Conservation (phyloP, 2,329 filamentous ascomycete genomes). For the Pseudocercospora macadamiae region DNA sequence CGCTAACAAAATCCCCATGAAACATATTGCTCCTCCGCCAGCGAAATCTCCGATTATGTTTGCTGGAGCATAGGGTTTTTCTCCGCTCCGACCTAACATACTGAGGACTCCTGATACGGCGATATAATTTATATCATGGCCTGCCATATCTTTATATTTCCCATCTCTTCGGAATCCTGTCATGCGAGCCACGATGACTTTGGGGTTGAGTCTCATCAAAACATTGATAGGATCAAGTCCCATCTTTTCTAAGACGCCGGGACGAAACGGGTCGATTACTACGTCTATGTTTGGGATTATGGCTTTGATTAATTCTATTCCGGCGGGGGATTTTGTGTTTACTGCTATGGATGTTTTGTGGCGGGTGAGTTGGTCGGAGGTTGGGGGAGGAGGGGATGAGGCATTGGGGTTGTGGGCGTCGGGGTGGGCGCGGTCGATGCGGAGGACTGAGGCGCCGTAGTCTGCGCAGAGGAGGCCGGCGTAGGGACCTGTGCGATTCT, state of each 20-base stretch:
- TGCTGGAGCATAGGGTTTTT: conserved; percentile 74
- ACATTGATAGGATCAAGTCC: conserved; percentile 71
- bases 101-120: conserved; percentile 80
- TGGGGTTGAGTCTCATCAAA: conserved; percentile 69
- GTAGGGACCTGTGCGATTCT: conserved; percentile 75
- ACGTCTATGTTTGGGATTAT: conserved; percentile 71
- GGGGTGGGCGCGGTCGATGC: conserved; percentile 69
- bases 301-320: conserved; percentile 66
- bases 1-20: conserved; percentile 80
- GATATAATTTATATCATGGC: conserved; percentile 96
- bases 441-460: conserved; percentile 83
- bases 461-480: conserved; percentile 87
- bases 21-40: conserved; percentile 80
- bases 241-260: conserved; percentile 84
- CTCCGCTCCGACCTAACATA: conserved; percentile 70
- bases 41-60: conserved; percentile 92
- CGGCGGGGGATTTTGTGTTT: conserved; percentile 71
- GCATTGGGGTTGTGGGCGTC: conserved; percentile 41
- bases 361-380: conserved; percentile 73
- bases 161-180: conserved; percentile 89
- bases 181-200: conserved; percentile 80
- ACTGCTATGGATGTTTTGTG: conserved; percentile 80
- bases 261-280: conserved; percentile 90
- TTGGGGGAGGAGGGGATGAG: conserved; percentile 44
- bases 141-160: conserved; percentile 83